Evolutionary conservation across 495 filamentous ascomycete genomes (phyloP).

Genomic region (Trichocladium uniseriatum): DNA sequence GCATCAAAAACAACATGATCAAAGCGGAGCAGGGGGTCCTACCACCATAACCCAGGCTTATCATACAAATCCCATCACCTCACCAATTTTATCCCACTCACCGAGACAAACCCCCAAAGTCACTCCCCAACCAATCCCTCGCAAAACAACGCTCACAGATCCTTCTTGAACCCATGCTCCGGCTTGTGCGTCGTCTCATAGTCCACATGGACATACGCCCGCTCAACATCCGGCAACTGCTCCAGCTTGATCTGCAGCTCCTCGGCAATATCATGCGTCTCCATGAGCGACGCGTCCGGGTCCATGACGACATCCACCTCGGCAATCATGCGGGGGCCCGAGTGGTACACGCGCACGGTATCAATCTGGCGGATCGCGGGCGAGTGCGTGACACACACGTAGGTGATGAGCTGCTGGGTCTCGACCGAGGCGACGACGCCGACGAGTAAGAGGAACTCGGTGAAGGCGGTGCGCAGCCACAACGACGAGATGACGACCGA

Average conservation of each 20-base stretch:
- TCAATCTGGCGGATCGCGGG: slow-evolving; percentile 73
- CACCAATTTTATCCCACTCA: too few species aligned
- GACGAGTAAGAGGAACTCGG: slow-evolving; percentile 82
- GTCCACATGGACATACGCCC: slow-evolving; percentile 95
- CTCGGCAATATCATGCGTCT: slow-evolving; percentile 90
- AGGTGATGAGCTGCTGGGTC: slow-evolving; percentile 90
- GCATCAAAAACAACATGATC: too few species aligned
- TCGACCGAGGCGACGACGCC: slow-evolving; percentile 78
- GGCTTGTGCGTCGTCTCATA: slow-evolving; percentile 96
- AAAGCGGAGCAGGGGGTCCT: too few species aligned
- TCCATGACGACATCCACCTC: slow-evolving; percentile 90
- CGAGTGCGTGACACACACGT: slow-evolving; percentile 92
- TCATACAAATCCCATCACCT: too few species aligned
- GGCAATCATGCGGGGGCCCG: slow-evolving; percentile 79
- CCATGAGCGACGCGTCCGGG: slow-evolving; percentile 52
- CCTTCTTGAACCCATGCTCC: slow-evolving; percentile 50
- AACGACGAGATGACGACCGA: slow-evolving; percentile 64
- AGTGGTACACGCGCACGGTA: slow-evolving; percentile 88
- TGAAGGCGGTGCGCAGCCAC: slow-evolving; percentile 79
- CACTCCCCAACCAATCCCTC: too few species aligned
- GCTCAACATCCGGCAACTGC: slow-evolving; percentile 81
- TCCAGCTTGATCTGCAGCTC: slow-evolving; percentile 92
- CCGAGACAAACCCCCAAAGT: too few species aligned
- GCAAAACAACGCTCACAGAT: slow-evolving; percentile 37
- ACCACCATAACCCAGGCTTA: too few species aligned